Conservation (phyloP, 2,329 filamentous ascomycete genomes). For the Cladosporium phlei region DNA sequence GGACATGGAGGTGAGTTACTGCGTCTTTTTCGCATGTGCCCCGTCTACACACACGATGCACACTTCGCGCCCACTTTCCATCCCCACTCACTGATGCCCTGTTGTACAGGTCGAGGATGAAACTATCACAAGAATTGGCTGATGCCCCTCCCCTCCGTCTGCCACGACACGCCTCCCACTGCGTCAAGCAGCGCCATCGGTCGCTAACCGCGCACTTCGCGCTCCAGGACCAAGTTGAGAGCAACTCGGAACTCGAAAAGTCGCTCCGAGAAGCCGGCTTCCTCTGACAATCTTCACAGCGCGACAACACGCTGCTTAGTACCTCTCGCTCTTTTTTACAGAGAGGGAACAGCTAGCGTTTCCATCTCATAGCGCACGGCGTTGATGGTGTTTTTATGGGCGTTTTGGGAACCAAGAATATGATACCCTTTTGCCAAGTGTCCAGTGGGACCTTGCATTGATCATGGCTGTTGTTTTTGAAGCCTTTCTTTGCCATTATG, state of each 20-base stretch:
- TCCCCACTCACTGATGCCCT: constrained; percentile 28
- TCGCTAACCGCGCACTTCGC: constrained; percentile 11
- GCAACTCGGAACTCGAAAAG: constrained; percentile 26
- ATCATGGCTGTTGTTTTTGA: constrained; percentile 28
- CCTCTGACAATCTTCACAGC: constrained; percentile 14
- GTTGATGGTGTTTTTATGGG: constrained; percentile 26
- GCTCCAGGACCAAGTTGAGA: constrained; percentile 23
- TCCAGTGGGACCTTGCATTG: constrained; percentile 7
- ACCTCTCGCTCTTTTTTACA: constrained; percentile 21
- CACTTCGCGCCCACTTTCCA: constrained; percentile 16
- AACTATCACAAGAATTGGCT: constrained; percentile 60
- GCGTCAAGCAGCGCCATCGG: constrained; percentile 10
- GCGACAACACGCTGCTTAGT: constrained; percentile 25
- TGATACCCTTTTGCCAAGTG: constrained; percentile 13
- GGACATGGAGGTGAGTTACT: constrained; percentile 89
- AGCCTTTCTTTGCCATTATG: constrained; percentile 21
- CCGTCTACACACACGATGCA: neutral
- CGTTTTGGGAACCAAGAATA: constrained; percentile 12
- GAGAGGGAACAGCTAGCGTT: constrained; percentile 28
- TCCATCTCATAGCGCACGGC: constrained; percentile 25
- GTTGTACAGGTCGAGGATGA: constrained; percentile 36
- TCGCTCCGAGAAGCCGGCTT: constrained; percentile 25
- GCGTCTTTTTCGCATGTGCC: neutral
- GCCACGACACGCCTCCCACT: constrained; percentile 17
- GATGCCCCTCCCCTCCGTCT: constrained; percentile 19